Evolutionary conservation across 768 basidiomycete genomes (phyloP).

Genomic region (Daedaleopsis sinensis): DNA sequence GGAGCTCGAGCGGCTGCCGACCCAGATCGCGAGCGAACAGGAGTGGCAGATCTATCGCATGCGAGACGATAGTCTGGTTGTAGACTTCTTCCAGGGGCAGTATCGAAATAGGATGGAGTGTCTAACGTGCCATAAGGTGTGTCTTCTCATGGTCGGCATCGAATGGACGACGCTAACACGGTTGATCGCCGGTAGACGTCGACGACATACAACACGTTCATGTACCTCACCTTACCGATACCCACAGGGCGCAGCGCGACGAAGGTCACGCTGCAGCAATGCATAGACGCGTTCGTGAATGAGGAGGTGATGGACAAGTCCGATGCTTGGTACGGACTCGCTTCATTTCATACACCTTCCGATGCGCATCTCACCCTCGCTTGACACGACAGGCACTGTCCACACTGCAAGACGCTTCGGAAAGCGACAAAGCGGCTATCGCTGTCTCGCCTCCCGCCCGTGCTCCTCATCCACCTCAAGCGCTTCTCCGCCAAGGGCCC

Average conservation of each 20-base stretch:
- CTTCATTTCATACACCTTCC: background rate
- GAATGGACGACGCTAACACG: slow-evolving; percentile 6
- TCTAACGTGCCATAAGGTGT: slow-evolving; percentile 84
- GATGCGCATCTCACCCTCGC: background rate
- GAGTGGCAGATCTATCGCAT: slow-evolving; percentile 92
- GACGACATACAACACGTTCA: slow-evolving; percentile 96
- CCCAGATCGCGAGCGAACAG: slow-evolving; percentile 86
- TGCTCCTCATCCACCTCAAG: slow-evolving; percentile 90
- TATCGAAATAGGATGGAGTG: slow-evolving; percentile 90
- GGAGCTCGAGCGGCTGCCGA: slow-evolving; percentile 83
- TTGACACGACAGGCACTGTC: slow-evolving; percentile 77
- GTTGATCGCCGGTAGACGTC: slow-evolving; percentile 68
- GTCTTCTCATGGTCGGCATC: slow-evolving; percentile 28
- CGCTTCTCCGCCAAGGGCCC: slow-evolving; percentile 89
- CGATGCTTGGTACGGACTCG: slow-evolving; percentile 80
- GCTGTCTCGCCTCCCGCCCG: slow-evolving; percentile 89
- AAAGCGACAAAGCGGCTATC: slow-evolving; percentile 86
- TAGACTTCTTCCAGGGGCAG: slow-evolving; percentile 98
- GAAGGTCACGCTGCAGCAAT: slow-evolving; percentile 73
- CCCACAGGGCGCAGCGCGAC: slow-evolving; percentile 60
- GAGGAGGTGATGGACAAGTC: slow-evolving; percentile 90
- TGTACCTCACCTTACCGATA: slow-evolving; percentile 91
- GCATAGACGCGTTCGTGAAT: slow-evolving; percentile 89
- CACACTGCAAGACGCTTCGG: slow-evolving; percentile 87
- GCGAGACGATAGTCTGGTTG: slow-evolving; percentile 91